These are phyloP conservation scores for Tephrocybe rancida DNA, from an alignment of 768 basidiomycete species.

Conservation along the genomic window DNA sequence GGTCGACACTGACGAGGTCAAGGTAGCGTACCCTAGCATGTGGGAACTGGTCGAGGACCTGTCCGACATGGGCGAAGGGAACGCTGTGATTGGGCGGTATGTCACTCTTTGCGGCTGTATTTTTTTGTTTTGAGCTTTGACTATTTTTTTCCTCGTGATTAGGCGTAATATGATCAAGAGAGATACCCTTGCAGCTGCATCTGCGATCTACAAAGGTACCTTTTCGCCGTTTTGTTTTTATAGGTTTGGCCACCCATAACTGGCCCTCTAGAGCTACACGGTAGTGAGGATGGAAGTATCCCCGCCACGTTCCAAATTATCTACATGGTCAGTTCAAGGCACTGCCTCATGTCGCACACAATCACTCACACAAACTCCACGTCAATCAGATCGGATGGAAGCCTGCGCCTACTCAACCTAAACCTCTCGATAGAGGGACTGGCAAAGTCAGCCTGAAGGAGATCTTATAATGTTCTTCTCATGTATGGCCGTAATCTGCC, in stretches of 20 bases:
- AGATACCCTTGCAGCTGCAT: conserved; percentile 89
- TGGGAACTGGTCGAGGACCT: conserved; percentile 95
- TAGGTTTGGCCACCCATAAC: background rate
- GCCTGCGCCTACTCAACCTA: conserved; percentile 43
- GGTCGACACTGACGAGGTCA: conserved; percentile 93
- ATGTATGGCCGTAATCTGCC: background rate
- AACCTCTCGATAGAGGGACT: conserved; percentile 46
- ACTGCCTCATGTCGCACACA: background rate
- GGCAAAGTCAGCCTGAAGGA: conserved; percentile 47
- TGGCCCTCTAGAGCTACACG: conserved; percentile 69
- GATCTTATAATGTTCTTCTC: conserved; percentile 30
- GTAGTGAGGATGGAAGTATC: conserved; percentile 78
- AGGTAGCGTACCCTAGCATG: conserved; percentile 89
- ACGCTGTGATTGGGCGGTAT: conserved; percentile 85
- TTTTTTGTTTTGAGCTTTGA: background rate
- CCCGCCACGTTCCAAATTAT: conserved; percentile 97
- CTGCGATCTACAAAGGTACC: conserved; percentile 89
- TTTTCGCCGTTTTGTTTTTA: background rate
- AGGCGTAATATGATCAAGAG: conserved; percentile 73
- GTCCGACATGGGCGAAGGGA: conserved; percentile 95
- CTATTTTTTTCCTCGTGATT: conserved; percentile 1
- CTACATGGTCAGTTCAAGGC: conserved; percentile 69
- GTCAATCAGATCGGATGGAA: conserved; percentile 47
- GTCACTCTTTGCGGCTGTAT: conserved; percentile 11
- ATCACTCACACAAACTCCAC: background rate